Base-by-base conservation (phyloP, 2,329 filamentous ascomycete genomes). In the Ploettnerulaceae sp. region DNA sequence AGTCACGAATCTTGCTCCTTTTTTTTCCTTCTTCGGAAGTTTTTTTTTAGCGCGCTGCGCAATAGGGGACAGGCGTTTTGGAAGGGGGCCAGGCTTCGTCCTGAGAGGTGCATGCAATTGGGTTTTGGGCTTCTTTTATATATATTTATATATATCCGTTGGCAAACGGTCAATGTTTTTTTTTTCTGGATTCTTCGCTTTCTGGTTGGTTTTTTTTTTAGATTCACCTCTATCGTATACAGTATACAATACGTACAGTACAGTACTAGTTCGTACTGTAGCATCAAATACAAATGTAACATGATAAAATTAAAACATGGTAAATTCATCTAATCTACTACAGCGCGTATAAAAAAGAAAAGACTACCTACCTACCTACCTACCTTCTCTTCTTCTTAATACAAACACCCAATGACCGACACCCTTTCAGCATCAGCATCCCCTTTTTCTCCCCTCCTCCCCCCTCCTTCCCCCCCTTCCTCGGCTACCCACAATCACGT, bases 11-110 rank as follows among this genome's bases (percentile, higher is more conserved):
- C n/a, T n/a, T n/a, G n/a, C n/a, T n/a, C 15, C 29, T 48, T 42
- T 45, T 49, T 47, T 48, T 47, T 52, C 42, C 45, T 35, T 32
- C 32, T n/a, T n/a, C n/a, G n/a, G n/a, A n/a, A n/a, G n/a, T n/a
- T n/a, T n/a, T n/a, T n/a, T n/a, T 40, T 42, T 45, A 40, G 51
- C 49, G 49, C 49, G 37, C 31, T 48, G 53, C 49, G 40, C 49
- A 46, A 36, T 56, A 54, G 56, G 52, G 48, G 49, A n/a, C n/a
- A 39, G 51, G 54, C 36, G 48, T 51, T 45, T 44, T 31, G n/a
- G n/a, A n/a, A n/a, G 29, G 34, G 18, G 37, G 51, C 46, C 48
- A 38, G 37, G 45, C 44, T 46, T 48, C 45, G 41, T 32, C 49
- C 41, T 46, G 40, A 47, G 34, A 24, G 22, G 32, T 21, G 31